Conservation (phyloP, 2,329 filamentous ascomycete genomes). For the Diaporthe vaccinii region DNA sequence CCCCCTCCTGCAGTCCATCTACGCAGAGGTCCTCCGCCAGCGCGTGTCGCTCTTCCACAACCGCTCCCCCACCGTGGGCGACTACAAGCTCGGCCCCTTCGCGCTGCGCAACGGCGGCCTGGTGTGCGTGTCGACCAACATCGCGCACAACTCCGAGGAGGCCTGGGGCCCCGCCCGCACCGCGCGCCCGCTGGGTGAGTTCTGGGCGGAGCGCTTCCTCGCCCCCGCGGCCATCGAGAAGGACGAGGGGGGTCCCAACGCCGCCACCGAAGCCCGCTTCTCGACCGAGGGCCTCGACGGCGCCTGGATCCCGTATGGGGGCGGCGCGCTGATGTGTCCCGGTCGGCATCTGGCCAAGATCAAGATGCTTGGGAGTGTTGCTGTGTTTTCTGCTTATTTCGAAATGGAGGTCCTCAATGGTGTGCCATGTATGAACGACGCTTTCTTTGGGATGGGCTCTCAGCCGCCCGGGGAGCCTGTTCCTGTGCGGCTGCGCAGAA, state of each 20-base stretch:
- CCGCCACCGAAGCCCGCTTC: not conserved
- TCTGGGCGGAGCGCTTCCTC: conserved; percentile 4
- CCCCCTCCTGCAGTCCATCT: conserved; percentile 9
- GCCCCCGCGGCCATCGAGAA: not conserved
- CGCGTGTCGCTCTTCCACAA: not conserved
- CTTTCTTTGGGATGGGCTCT: not conserved
- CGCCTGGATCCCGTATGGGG: not conserved
- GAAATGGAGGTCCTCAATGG: not conserved
- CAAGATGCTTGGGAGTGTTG: not conserved
- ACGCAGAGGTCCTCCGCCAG: conserved; percentile 14
- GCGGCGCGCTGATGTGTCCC: not conserved
- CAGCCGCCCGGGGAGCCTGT: not conserved
- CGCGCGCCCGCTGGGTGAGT: not conserved
- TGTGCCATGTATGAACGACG: not conserved
- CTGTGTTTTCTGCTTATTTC: not conserved
- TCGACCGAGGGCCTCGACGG: not conserved
- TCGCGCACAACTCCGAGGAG: not conserved
- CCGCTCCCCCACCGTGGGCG: not conserved
- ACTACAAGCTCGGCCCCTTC: not conserved
- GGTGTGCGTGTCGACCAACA: conserved; percentile 2
- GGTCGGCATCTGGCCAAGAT: not conserved
- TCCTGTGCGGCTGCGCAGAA: not conserved
- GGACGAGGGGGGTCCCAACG: too few relatives aligned
- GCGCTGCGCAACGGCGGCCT: not conserved
- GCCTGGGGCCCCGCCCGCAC: not conserved